Base-by-base conservation (phyloP, 495 filamentous ascomycete species). In the Pyrenula aspistea region DNA sequence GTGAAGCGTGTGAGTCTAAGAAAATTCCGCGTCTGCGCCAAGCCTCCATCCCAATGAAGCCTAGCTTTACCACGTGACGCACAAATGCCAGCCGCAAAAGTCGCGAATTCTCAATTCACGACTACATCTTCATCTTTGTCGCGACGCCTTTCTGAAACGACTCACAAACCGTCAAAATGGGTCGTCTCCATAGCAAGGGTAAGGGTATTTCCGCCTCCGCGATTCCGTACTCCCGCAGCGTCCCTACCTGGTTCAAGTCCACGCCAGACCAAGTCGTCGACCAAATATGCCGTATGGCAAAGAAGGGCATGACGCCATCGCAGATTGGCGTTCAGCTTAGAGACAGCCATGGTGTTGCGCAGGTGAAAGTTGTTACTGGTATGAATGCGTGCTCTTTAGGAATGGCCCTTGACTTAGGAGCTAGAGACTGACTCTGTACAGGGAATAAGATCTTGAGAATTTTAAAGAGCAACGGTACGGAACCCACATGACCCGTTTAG, bases 361-460 rank as follows among this genome's bases (percentile, higher is more conserved):
- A 96, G 78, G 91, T 95, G 74, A 92, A 91, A 80, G 77, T 93
- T 64, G 90, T 96, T 57, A 96, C 91, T 73, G 90, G 91, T 95
- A 89, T 71, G 85, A 15, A n/a, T 19, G 8, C 12, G 24, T 56
- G 22, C n/a, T n/a, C n/a, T n/a, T n/a, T n/a, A n/a, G n/a, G n/a
- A n/a, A n/a, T n/a, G n/a, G n/a, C 19, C 15, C 11, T 36, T 22
- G 21, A 25, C 8, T 11, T 52, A 36, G 25, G 19, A 55, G 12
- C 12, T 12, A 55, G 12, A 55, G 15, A 12, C 24, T 20, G 24
- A 20, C 0, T 54, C 0, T 49, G 36, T 54, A 56, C 67, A 92
- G 93, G 93, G 73, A 98, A 98, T 86, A 95, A 96, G 83, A 96
- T 98, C 69, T 89, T 98, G 65, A 84, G 94, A 74, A 97, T 97